Evolutionary conservation across 208 protist species (phyloP).

Genomic region (Leishmania martiniquensis): DNA sequence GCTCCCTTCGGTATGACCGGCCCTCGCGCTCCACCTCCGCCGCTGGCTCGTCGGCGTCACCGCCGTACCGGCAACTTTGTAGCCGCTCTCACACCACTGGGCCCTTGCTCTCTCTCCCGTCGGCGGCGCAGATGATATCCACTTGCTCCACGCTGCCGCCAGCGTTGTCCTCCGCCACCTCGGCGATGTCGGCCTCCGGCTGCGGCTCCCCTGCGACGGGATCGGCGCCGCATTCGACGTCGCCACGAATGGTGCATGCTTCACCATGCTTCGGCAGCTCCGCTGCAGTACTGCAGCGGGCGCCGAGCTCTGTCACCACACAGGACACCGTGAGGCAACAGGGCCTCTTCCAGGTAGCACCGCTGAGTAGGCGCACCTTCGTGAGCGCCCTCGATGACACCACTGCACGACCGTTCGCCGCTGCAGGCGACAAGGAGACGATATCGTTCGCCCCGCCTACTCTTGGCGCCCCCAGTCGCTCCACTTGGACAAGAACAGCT

Average conservation of each 20-base stretch:
- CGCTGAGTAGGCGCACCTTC: conserved; percentile 15
- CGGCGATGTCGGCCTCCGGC: neutral
- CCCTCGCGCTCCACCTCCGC: neutral
- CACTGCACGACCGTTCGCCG: neutral
- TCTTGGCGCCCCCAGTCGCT: neutral
- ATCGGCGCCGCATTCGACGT: neutral
- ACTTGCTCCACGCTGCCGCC: neutral
- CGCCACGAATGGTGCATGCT: neutral
- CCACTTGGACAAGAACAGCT: neutral
- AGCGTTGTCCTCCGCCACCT: neutral
- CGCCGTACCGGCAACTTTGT: neutral
- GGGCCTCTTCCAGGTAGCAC: neutral
- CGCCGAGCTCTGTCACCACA: neutral
- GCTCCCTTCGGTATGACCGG: neutral
- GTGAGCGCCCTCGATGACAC: neutral
- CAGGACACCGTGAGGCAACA: neutral
- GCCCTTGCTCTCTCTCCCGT: neutral
- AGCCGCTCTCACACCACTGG: neutral
- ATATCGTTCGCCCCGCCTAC: neutral
- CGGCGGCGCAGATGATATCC: conserved; percentile 6
- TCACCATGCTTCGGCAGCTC: neutral
- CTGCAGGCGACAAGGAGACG: neutral
- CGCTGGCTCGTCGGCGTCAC: neutral
- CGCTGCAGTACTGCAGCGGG: neutral
- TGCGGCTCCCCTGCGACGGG: neutral